These are phyloP conservation scores for Mortierella sp. DNA, from an alignment of 371 early-diverging fungal species.

Conservation along the genomic window DNA sequence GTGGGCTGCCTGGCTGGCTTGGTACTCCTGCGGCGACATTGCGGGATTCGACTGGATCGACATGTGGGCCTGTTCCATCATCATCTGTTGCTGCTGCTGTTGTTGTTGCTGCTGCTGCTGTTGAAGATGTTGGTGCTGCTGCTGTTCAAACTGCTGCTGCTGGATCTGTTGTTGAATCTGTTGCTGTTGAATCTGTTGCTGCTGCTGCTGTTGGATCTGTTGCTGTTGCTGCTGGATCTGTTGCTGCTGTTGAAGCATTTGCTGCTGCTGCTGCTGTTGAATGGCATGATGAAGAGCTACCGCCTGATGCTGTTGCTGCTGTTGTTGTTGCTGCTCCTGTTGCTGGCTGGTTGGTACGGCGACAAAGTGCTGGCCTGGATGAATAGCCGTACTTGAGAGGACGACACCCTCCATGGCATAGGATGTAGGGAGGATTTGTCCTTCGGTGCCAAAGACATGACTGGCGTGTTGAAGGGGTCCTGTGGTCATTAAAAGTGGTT, in stretches of 20 bases:
- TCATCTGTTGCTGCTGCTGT: constrained; percentile 17
- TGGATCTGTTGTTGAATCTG: constrained; percentile 18
- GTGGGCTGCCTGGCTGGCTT: constrained; percentile 22
- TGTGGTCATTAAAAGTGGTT: constrained; percentile 37
- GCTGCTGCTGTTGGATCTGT: constrained; percentile 33
- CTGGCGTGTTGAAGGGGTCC: constrained; percentile 32
- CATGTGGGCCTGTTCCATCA: constrained; percentile 32
- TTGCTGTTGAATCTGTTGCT: constrained; percentile 31
- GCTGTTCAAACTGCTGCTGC: constrained; percentile 30
- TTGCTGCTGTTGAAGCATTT: constrained; percentile 15
- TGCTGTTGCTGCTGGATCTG: constrained; percentile 12
- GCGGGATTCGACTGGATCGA: constrained; percentile 20
- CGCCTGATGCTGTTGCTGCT: constrained; percentile 19
- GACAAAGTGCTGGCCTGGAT: constrained; percentile 50
- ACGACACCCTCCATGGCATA: constrained; percentile 51
- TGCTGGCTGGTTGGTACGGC: constrained; percentile 49
- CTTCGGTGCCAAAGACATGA: constrained; percentile 37
- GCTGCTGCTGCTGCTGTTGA: constrained; percentile 40
- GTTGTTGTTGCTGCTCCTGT: constrained; percentile 49
- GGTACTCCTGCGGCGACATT: constrained; percentile 25
- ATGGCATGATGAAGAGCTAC: constrained; percentile 26
- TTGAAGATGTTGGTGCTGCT: constrained; percentile 17
- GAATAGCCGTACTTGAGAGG: constrained; percentile 47
- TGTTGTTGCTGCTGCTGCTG: constrained; percentile 17
- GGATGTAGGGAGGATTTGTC: constrained; percentile 33